These are phyloP conservation scores for Eimeria sp. DNA, from an alignment of 169 alveolate species.

Conservation along the genomic window DNA sequence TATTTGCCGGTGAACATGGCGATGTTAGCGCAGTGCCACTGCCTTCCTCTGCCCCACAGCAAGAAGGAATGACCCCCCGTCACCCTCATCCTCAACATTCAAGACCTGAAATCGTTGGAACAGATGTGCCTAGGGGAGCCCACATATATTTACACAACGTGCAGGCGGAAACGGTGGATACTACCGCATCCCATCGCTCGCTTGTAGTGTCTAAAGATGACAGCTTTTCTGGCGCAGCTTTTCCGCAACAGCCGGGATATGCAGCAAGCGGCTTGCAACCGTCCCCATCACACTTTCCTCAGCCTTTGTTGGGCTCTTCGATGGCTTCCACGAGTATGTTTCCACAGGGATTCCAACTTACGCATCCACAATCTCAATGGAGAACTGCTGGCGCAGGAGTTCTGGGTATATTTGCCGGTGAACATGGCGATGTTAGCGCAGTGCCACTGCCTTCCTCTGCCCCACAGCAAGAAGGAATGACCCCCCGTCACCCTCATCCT, in stretches of 20 bases:
- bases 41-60: not conserved
- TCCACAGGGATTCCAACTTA: not conserved
- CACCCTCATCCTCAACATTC: not conserved
- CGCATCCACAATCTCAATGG: not conserved
- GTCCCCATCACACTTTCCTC: not conserved
- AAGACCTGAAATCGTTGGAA: not conserved
- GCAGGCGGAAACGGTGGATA: too few relatives aligned
- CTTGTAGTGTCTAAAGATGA: too few relatives aligned
- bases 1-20: not conserved
- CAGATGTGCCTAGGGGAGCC: not conserved
- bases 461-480: not conserved
- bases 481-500: not conserved
- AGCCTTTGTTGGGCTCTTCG: not conserved
- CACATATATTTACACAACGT: not conserved
- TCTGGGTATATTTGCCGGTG: too few relatives aligned
- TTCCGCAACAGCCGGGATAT: not conserved
- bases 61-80: not conserved
- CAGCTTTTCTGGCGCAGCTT: too few relatives aligned
- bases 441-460: not conserved
- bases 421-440: not conserved
- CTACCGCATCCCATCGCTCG: too few relatives aligned
- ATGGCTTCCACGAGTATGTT: not conserved
- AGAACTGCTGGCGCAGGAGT: not conserved
- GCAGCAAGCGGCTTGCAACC: not conserved
- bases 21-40: not conserved